A percentile compares a stretch with the other conserved stretches of the same genome.
phyloP scores from a whole-genome alignment of 2,329 filamentous ascomycete genomes.

The Talaromyces rugulosus region DNA sequence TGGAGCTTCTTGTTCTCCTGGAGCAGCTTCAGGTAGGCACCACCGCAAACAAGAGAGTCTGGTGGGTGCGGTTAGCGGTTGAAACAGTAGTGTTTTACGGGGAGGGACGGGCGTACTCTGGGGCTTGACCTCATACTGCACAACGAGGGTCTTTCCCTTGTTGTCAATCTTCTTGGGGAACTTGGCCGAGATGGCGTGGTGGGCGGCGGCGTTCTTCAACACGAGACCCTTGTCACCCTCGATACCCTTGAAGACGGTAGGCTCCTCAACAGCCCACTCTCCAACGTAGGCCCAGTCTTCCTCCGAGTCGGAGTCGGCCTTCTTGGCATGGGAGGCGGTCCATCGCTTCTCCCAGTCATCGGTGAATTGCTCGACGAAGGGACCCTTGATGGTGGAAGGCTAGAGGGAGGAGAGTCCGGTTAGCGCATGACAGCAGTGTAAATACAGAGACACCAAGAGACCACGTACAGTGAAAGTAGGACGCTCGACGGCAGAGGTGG shows the following conservation, averaged over 20 bases:
- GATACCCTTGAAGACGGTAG: conserved; percentile 82
- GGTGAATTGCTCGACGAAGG: conserved; percentile 98
- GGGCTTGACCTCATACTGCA: conserved; percentile 99
- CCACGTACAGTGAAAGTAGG: conserved; percentile 82
- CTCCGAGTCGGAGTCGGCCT: conserved; percentile 74
- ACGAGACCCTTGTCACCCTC: conserved; percentile 95
- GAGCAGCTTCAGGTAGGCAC: conserved; percentile 98
- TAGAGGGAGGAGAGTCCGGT: conserved; percentile 38
- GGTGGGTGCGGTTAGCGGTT: conserved; percentile 26
- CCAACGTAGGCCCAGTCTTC: conserved; percentile 98
- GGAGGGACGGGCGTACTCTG: conserved; percentile 65
- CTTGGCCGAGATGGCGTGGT: conserved; percentile 99
- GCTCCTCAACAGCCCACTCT: conserved; percentile 96
- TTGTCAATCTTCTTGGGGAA: conserved; percentile 95
- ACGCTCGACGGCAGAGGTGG: conserved; percentile 60
- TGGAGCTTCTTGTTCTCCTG: conserved; percentile 96
- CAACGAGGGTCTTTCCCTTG: conserved; percentile 94
- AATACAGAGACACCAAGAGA: conserved; percentile 19
- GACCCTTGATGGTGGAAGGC: conserved; percentile 84
- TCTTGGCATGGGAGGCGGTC: conserved; percentile 95
- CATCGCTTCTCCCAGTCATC: conserved; percentile 91
- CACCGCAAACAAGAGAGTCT: conserved; percentile 96
- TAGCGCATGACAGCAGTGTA: conserved; percentile 7
- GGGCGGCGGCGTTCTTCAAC: conserved; percentile 94
- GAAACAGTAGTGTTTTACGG: conserved; percentile 15